Base-by-base conservation (phyloP, 768 basidiomycete genomes). In the Suillus hirtellus region DNA sequence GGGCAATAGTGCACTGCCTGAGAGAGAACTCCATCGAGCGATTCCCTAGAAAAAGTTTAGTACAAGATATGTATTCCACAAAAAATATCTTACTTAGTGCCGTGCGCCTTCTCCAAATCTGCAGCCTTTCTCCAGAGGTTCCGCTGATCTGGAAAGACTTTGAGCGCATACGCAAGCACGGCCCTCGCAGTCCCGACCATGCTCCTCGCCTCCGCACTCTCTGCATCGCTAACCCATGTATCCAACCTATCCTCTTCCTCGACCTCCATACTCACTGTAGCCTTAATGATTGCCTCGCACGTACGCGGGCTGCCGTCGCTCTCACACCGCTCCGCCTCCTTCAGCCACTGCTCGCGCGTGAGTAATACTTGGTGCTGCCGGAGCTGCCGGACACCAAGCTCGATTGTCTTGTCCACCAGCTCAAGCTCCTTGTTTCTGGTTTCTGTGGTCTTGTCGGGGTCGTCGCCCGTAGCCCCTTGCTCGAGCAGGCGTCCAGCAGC, bases 251-350 rank as follows among this genome's bases (percentile, higher is more conserved):
- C 96, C 71, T 98, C 96, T 71, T 99, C 96, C 70, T 98, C 96
- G 6, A 98, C 79, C 49, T 97, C 97, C 85, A 96, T 92, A 27
- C 87, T 89, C 8, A 99, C 81, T 3, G 95, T 96, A 3, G 95
- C 96, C 74, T 95, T 97, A 62, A 99, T 83, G 68, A 99, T 98
- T 2, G 95, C 96, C 74, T 96, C 94, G 66, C 90, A 93, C 4
- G 96, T 97, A 70, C 91, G 77, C 15, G 88, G 86, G 19, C 89
- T 90, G 1, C 92, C 94, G 62, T 98, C 94, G 1, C 72, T 77
- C 74, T 99, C 96, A 69, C 94, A 96, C 63, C 85, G 83, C 73
- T 98, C 96, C 0, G 96, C 97, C 77, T 99, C 95, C 74, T 91
- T 90, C 59, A 99, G 72, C 97, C 97, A 99, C 73, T 97, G 95